Conservation (phyloP, 805 yeast genomes). For the Yarrowia phangngaensis region DNA sequence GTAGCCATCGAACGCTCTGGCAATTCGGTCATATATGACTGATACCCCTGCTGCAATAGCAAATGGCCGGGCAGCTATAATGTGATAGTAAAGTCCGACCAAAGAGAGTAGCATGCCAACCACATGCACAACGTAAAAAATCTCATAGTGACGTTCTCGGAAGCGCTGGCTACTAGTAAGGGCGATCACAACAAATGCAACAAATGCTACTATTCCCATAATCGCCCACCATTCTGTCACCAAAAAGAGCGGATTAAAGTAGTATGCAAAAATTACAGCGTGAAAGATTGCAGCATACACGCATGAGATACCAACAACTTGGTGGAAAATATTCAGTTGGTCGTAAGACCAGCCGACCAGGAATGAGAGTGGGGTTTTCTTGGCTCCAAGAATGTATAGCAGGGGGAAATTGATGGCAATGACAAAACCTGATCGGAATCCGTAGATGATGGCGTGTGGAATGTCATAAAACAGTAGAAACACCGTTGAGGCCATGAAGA, state of each 20-base stretch:
- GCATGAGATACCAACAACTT: constrained; percentile 39
- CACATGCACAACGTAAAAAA: constrained; percentile 32
- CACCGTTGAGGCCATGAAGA: constrained; percentile 1
- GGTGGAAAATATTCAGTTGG: constrained; percentile 45
- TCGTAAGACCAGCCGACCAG: constrained; percentile 47
- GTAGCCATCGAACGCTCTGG: constrained; percentile 30
- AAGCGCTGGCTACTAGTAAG: constrained; percentile 28
- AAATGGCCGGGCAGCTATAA: constrained; percentile 31
- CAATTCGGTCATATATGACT: constrained; percentile 31
- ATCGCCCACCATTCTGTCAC: constrained; percentile 30
- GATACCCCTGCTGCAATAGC: constrained; percentile 31
- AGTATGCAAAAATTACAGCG: constrained; percentile 29
- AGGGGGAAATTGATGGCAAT: constrained; percentile 31
- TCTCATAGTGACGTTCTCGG: constrained; percentile 29
- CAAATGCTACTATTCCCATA: constrained; percentile 32
- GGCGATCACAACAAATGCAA: constrained; percentile 30
- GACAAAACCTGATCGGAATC: constrained; percentile 32
- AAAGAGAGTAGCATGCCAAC: constrained; percentile 29
- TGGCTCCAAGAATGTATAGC: constrained; percentile 34
- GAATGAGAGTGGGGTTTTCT: constrained; percentile 31
- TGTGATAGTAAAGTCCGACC: constrained; percentile 32
- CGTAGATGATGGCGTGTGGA: constrained; percentile 28
- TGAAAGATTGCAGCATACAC: constrained; percentile 29
- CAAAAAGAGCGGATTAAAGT: constrained; percentile 30
- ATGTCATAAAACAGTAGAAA: constrained; percentile 11